phyloP scores from a whole-genome alignment of 768 basidiomycete species.

The Lactarius hengduanensis region DNA sequence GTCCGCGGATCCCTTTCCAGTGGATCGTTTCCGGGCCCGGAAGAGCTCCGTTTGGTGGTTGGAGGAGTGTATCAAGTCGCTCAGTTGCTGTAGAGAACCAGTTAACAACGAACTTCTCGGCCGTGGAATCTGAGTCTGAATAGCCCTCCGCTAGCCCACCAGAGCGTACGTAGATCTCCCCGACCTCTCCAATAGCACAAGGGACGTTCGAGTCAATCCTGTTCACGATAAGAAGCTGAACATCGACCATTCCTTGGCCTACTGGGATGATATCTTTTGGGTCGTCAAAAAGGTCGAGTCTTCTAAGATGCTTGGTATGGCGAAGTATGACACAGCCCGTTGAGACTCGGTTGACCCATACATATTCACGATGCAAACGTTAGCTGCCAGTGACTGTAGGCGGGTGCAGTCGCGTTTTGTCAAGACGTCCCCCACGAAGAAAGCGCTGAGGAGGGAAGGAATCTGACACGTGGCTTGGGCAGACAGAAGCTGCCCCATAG shows the following conservation, averaged over 20 bases:
- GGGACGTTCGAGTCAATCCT: constrained; percentile 77
- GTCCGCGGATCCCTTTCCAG: constrained; percentile 96
- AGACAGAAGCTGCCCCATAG: constrained; percentile 98
- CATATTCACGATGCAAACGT: constrained; percentile 98
- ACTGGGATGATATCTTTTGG: constrained; percentile 97
- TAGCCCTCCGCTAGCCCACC: constrained; percentile 97
- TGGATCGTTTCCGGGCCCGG: constrained; percentile 72
- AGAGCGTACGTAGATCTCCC: constrained; percentile 97
- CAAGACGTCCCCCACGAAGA: constrained; percentile 98
- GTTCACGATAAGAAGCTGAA: constrained; percentile 96
- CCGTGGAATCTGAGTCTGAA: constrained; percentile 74
- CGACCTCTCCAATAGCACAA: constrained; percentile 94
- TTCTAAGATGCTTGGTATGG: constrained; percentile 77
- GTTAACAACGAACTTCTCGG: constrained; percentile 91
- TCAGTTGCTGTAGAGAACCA: constrained; percentile 70
- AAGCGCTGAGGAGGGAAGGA: constrained; percentile 82
- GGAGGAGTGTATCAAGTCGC: constrained; percentile 70
- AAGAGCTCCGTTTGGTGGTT: constrained; percentile 48
- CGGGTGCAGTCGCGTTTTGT: constrained; percentile 97
- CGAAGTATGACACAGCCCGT: constrained; percentile 96
- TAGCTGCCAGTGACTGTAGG: constrained; percentile 86
- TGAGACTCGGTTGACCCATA: constrained; percentile 99
- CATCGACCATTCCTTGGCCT: constrained; percentile 95
- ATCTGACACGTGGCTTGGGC: constrained; percentile 82
- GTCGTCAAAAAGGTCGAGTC: constrained; percentile 90